These are phyloP conservation scores for Gaertneriomyces semiglobifer DNA, from an alignment of 192 early-diverging fungal genomes.

Conservation along the genomic window DNA sequence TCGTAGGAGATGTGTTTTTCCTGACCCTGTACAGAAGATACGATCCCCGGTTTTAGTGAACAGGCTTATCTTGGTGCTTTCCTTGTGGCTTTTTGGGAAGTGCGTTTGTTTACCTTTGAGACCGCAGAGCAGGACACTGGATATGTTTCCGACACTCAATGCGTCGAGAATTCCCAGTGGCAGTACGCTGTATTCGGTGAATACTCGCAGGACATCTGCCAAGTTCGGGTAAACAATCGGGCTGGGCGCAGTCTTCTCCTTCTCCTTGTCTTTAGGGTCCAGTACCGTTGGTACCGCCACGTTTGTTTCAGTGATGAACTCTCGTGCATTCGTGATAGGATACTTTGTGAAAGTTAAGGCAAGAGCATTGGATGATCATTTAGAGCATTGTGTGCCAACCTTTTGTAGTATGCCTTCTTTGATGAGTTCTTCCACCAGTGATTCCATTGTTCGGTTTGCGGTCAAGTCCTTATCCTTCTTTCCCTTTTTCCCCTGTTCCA, in stretches of 20 bases:
- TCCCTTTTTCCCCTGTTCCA: conserved; percentile 49
- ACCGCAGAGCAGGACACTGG: conserved; percentile 48
- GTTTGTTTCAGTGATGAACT: no score
- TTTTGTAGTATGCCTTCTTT: conserved; percentile 54
- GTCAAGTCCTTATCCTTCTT: conserved; percentile 68
- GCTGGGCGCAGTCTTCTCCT: no score
- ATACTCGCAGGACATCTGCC: no score
- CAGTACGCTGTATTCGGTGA: conserved; percentile 55
- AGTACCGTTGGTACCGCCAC: no score
- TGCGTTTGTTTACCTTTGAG: conserved; percentile 32
- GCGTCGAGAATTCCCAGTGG: conserved; percentile 44
- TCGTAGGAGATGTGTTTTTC: conserved; percentile 56
- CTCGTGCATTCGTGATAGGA: not conserved
- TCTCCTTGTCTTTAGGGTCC: no score
- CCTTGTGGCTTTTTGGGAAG: not conserved
- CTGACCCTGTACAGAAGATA: conserved; percentile 35
- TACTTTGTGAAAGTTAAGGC: not conserved
- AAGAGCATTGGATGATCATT: not conserved
- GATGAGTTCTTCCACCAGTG: conserved; percentile 55
- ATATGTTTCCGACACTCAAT: conserved; percentile 37
- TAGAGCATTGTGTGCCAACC: conserved; percentile 18
- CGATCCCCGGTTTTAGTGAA: not conserved
- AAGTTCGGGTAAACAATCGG: no score
- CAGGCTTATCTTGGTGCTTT: not conserved
- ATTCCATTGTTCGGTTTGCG: conserved; percentile 58